Conservation (phyloP, 176 grass and related monocot species). For the Metroxylon sagu region DNA sequence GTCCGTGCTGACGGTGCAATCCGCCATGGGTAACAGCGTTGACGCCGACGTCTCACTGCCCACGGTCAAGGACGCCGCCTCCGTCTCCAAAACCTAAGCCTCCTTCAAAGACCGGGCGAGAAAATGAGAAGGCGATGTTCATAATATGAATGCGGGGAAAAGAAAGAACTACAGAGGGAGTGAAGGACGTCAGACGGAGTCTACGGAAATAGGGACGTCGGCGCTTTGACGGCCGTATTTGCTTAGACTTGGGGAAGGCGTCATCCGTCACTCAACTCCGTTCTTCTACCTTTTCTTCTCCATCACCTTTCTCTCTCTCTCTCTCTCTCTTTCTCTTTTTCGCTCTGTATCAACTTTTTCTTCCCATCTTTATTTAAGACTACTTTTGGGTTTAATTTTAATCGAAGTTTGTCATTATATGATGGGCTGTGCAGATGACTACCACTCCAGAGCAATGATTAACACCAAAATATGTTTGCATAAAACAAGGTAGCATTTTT, state of each 20-base stretch:
- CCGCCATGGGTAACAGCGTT: slow-evolving; percentile 24
- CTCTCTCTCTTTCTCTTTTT: slow-evolving; percentile 12
- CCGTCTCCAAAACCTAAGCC: slow-evolving; percentile 3
- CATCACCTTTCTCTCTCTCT: slow-evolving; percentile 25
- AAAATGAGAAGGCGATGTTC: not conserved
- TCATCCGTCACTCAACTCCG: too few species aligned
- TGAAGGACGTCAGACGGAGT: too few species aligned
- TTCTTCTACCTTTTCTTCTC: too few species aligned
- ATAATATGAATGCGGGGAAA: too few species aligned
- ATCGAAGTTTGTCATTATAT: slow-evolving; percentile 29
- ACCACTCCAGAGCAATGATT: not conserved
- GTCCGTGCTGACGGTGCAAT: slow-evolving; percentile 29
- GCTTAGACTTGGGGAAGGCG: too few species aligned
- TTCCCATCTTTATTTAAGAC: slow-evolving; percentile 16
- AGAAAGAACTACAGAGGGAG: too few species aligned
- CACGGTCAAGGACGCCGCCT: slow-evolving; percentile 14
- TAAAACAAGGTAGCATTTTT: not conserved
- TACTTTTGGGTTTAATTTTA: slow-evolving; percentile 21
- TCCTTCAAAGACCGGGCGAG: not conserved
- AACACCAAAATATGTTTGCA: not conserved
- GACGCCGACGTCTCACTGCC: not conserved
- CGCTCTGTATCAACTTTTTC: not conserved
- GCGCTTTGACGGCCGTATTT: too few species aligned
- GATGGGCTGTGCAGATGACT: slow-evolving; percentile 9
- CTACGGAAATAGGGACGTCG: too few species aligned